Conservation (phyloP, 768 basidiomycete genomes). For the Russula abietina region DNA sequence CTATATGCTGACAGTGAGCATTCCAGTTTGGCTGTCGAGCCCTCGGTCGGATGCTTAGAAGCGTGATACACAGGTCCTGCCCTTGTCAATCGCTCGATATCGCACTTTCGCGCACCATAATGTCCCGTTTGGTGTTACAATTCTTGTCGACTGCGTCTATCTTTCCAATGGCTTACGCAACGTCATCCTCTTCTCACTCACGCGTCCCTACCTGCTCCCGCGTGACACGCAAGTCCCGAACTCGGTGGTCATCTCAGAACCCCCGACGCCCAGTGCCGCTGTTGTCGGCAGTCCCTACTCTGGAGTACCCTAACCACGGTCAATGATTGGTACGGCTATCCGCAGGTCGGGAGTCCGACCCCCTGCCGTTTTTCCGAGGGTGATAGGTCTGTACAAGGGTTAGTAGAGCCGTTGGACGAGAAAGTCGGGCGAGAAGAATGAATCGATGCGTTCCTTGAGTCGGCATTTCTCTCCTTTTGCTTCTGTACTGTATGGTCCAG, state of each 20-base stretch:
- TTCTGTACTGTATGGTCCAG: not conserved
- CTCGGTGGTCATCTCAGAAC: too few relatives aligned
- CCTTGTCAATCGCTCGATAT: slow-evolving; percentile 40
- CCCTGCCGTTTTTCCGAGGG: not conserved
- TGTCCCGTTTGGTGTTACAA: slow-evolving; percentile 35
- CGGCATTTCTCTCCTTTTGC: not conserved
- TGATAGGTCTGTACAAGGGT: not conserved
- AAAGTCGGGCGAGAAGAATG: not conserved
- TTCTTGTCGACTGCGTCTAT: slow-evolving; percentile 38
- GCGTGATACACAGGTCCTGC: slow-evolving; percentile 30
- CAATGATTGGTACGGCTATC: not conserved
- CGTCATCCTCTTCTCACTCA: slow-evolving; percentile 35
- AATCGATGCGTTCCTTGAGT: not conserved
- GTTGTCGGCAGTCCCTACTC: not conserved
- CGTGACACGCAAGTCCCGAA: not conserved
- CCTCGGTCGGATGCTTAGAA: not conserved
- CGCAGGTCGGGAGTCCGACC: not conserved
- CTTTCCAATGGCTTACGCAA: slow-evolving; percentile 42
- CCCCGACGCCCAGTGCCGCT: not conserved
- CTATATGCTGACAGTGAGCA: slow-evolving; percentile 34
- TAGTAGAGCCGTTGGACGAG: not conserved
- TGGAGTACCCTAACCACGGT: not conserved
- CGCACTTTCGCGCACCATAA: slow-evolving; percentile 30
- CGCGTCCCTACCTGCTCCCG: slow-evolving; percentile 37
- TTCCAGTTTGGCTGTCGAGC: too few relatives aligned